Percentiles rank a stretch among this genome's conserved stretches.
Evolutionary conservation across 2,329 filamentous ascomycete species (phyloP).

Genomic region (Nigrospora sphaerica): DNA sequence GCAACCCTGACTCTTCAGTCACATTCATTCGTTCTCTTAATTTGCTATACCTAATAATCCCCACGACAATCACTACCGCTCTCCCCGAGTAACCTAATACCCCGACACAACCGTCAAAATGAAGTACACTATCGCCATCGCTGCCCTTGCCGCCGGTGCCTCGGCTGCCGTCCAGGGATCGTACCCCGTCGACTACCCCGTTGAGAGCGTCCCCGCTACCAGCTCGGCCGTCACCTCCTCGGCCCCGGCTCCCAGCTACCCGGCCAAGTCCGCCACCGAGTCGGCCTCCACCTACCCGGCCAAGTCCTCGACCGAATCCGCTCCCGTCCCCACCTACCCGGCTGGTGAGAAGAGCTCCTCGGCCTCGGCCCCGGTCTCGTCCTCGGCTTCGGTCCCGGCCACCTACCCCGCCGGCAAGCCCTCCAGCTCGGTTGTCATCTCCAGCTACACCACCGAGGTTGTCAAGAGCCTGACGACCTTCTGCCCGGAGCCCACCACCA

Average conservation of each 20-base stretch:
- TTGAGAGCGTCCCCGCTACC: neutral
- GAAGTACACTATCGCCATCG: constrained; percentile 53
- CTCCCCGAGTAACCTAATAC: constrained; percentile 28
- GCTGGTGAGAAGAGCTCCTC: neutral
- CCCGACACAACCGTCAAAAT: constrained; percentile 50
- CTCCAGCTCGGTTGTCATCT: constrained; percentile 2
- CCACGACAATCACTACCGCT: constrained; percentile 19
- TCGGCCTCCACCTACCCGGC: constrained; percentile 3
- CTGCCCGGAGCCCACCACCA: constrained; percentile 61
- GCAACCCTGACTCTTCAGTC: constrained; percentile 47
- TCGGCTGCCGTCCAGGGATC: constrained; percentile 17
- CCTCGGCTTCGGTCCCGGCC: constrained; percentile 3
- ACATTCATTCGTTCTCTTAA: constrained; percentile 48
- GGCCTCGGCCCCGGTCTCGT: neutral
- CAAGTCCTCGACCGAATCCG: neutral
- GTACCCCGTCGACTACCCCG: constrained; percentile 6
- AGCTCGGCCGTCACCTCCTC: neutral
- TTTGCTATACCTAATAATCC: constrained; percentile 20
- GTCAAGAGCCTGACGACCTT: constrained; percentile 62
- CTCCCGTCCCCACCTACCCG: neutral
- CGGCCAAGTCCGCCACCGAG: neutral
- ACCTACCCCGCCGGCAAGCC: constrained; percentile 6
- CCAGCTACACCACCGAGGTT: constrained; percentile 58
- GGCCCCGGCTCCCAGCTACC: neutral
- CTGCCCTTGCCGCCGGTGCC: constrained; percentile 44